phyloP scores from a whole-genome alignment of 192 early-diverging fungal species.

The Coemansia umbellata region DNA sequence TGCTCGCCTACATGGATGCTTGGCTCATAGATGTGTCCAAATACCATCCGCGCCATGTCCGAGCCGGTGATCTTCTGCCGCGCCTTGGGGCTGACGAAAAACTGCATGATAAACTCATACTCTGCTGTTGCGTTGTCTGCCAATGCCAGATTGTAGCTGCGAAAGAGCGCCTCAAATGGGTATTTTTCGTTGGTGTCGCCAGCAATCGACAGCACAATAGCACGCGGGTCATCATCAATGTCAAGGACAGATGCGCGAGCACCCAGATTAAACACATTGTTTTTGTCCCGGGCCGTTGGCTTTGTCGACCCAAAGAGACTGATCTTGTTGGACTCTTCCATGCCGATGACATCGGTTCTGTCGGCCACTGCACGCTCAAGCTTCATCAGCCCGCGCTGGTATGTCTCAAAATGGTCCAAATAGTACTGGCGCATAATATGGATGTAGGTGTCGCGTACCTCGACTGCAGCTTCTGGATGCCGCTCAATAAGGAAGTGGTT shows the following conservation, averaged over 20 bases:
- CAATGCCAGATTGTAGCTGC: slow-evolving; percentile 85
- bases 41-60: slow-evolving; percentile 64
- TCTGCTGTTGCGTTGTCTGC: slow-evolving; percentile 95
- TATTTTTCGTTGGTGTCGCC: slow-evolving; percentile 32
- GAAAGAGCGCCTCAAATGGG: slow-evolving; percentile 87
- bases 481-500: slow-evolving; percentile 88
- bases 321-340: slow-evolving; percentile 78
- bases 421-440: slow-evolving; percentile 83
- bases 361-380: slow-evolving; percentile 77
- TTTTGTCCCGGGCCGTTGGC: slow-evolving; percentile 68
- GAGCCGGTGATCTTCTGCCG: slow-evolving; percentile 54
- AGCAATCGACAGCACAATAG: slow-evolving; percentile 64
- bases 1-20: slow-evolving; percentile 43
- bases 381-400: slow-evolving; percentile 68
- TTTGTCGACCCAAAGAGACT: slow-evolving; percentile 69
- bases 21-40: slow-evolving; percentile 86
- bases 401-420: slow-evolving; percentile 85
- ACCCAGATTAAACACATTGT: slow-evolving; percentile 81
- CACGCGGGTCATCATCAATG: slow-evolving; percentile 69
- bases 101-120: slow-evolving; percentile 88
- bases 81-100: slow-evolving; percentile 73
- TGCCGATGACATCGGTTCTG: slow-evolving; percentile 79
- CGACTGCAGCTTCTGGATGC: slow-evolving; percentile 80
- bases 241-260: slow-evolving; percentile 75
- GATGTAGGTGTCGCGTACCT: slow-evolving; percentile 84